These are phyloP conservation scores for Silene latifolia DNA, from an alignment of 148 eudicot species.

Conservation along the genomic window DNA sequence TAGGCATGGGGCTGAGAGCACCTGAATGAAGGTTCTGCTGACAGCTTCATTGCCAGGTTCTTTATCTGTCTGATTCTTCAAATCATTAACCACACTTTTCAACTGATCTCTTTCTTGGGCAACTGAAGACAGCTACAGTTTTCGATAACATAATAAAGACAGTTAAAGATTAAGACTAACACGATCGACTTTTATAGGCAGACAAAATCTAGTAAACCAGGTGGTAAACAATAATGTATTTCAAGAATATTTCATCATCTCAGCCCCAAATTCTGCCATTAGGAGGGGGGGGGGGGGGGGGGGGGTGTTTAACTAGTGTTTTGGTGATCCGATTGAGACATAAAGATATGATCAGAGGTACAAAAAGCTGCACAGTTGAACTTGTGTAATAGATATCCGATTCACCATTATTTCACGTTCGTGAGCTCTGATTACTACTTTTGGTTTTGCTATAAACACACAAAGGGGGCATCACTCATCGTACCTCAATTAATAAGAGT, in stretches of 20 bases:
- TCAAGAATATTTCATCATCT: no score
- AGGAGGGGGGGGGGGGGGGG: no score
- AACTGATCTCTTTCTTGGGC: constrained; percentile 73
- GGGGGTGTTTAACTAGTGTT: no score
- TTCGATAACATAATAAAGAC: background rate
- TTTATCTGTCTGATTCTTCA: constrained; percentile 42
- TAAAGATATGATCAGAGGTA: no score
- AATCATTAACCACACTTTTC: constrained; percentile 37
- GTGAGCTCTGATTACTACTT: background rate
- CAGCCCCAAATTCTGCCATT: no score
- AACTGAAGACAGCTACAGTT: constrained; percentile 61
- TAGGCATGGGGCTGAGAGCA: constrained; percentile 21
- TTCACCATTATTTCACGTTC: background rate
- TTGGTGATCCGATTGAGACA: no score
- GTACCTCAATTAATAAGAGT: background rate
- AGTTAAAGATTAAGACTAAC: background rate
- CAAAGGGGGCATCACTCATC: background rate
- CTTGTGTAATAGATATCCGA: background rate
- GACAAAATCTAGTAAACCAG: background rate
- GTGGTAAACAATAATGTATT: background rate
- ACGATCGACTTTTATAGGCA: no score
- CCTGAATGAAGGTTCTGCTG: constrained; percentile 56
- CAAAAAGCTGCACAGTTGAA: no score
- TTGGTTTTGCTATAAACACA: background rate
- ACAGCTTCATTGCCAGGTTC: constrained; percentile 45